Evolutionary conservation across 495 filamentous ascomycete genomes (phyloP), one percentile per base, ranked within the genome.

Genomic region (Pyronema domesticum): DNA sequence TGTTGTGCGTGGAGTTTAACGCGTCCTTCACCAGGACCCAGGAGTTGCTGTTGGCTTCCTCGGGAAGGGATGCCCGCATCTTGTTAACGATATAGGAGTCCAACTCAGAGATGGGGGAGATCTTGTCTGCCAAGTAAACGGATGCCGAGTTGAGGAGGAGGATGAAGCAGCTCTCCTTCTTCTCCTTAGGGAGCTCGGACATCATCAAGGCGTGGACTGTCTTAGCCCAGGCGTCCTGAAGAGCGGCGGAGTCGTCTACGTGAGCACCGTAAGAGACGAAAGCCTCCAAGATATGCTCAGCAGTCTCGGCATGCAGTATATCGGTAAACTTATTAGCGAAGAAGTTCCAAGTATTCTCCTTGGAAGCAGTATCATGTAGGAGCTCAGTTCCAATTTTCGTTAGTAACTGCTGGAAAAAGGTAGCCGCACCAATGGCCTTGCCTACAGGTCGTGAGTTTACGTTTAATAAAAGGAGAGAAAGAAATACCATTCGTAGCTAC

Each of bases 1-100:
- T 44, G 14, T 36, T 50, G 34, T 35, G 23, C 35, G 23, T 18
- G 9, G 45, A 1, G 7, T 36, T 50, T 13, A 50, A 36, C 4
- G 47, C 30, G 6, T 50, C 30, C 30, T 50, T 50, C 1, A 50
- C 47, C 30, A 50, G 23, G 10, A 10, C 36, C 47, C 47, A 50
- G 23, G 47, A 23, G 17, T 36, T 36, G 10, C 13, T 36, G 13
- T 2, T 10, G 13, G 7, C 47, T 13, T 34, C 11, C 47, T 50
- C 47, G 7, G 47, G 47, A 23, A 50, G 30, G 1, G 47, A 9
- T 1, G 47, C 8, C 30, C 47, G 9, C 50, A 53, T 54, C 18
- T 54, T 37, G 54, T 49, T 57, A 6, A 51, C 46, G 17, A 68
- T 55, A 33, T 65, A 65, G 17, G 17, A 17, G n/a, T 57, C 59